Evolutionary conservation across 306 rosid genomes (phyloP).

Genomic region (Vigna mungo): DNA sequence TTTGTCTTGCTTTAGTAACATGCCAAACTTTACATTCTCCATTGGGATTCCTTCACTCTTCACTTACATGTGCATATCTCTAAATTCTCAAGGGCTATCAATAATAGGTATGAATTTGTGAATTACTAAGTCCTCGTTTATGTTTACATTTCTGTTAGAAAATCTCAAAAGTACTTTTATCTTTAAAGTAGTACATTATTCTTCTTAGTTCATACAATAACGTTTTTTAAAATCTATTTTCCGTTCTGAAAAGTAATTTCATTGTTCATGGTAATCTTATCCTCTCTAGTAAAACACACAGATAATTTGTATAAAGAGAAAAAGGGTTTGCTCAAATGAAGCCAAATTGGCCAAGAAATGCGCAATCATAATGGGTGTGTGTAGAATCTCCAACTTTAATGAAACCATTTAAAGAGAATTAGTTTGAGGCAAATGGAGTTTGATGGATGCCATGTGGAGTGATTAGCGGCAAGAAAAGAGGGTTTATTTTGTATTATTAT

Average conservation of each 20-base stretch:
- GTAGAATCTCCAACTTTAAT: conserved; percentile 37
- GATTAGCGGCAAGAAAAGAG: conserved; percentile 55
- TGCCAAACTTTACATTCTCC: conserved; percentile 81
- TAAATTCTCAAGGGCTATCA: conserved; percentile 47
- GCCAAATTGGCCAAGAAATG: conserved; percentile 48
- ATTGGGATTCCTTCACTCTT: conserved; percentile 83
- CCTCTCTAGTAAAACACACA: no score
- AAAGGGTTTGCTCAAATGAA: conserved; percentile 40
- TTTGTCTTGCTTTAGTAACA: conserved; percentile 80
- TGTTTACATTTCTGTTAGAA: no score
- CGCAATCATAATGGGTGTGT: conserved; percentile 49
- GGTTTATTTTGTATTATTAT: conserved; percentile 45
- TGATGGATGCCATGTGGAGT: conserved; percentile 60
- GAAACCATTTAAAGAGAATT: conserved; percentile 29
- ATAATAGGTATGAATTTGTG: conserved; percentile 25
- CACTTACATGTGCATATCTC: conserved; percentile 38
- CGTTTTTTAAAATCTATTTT: no score
- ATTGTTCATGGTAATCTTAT: no score
- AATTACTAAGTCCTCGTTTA: background rate
- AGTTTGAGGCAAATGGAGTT: conserved; percentile 38
- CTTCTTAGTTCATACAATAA: no score
- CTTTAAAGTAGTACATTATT: no score
- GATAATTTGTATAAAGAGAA: background rate
- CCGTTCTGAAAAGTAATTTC: no score
- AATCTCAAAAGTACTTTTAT: no score